Conservation (phyloP, 139 green algal genomes). For the Chlamydomonas eustigma region DNA sequence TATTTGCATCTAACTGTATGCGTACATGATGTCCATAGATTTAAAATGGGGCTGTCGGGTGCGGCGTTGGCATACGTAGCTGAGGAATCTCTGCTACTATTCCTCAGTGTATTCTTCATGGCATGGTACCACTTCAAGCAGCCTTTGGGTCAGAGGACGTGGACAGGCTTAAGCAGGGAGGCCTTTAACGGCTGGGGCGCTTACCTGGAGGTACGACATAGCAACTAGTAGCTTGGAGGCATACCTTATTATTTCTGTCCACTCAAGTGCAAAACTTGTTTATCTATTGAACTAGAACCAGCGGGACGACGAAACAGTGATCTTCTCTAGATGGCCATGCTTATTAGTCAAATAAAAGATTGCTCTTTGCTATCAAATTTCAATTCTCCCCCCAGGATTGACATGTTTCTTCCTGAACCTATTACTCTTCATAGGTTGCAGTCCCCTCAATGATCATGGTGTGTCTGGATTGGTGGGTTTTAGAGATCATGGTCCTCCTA, state of each 20-base stretch:
- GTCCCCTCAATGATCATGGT: neutral
- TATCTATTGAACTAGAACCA: too few species aligned
- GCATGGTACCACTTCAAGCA: neutral
- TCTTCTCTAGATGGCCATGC: neutral
- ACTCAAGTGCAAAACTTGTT: too few species aligned
- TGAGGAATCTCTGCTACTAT: neutral
- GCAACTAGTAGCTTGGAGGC: neutral
- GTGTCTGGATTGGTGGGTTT: constrained; percentile 18
- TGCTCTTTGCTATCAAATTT: neutral
- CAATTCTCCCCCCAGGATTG: neutral
- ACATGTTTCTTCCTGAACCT: neutral
- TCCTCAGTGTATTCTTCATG: neutral
- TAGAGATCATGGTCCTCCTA: constrained; percentile 19
- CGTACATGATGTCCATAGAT: neutral
- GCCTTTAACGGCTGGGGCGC: constrained; percentile 6
- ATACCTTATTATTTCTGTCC: too few species aligned
- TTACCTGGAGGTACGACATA: constrained; percentile 2
- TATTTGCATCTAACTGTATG: too few species aligned
- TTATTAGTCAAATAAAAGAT: neutral
- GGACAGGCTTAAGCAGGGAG: neutral
- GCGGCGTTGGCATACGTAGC: constrained; percentile 4
- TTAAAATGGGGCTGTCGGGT: neutral
- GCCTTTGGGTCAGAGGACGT: neutral
- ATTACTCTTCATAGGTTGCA: neutral
- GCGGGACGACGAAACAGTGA: neutral